Evolutionary conservation across 2,329 filamentous ascomycete genomes (phyloP).

Genomic region (Alternaria sp.): DNA sequence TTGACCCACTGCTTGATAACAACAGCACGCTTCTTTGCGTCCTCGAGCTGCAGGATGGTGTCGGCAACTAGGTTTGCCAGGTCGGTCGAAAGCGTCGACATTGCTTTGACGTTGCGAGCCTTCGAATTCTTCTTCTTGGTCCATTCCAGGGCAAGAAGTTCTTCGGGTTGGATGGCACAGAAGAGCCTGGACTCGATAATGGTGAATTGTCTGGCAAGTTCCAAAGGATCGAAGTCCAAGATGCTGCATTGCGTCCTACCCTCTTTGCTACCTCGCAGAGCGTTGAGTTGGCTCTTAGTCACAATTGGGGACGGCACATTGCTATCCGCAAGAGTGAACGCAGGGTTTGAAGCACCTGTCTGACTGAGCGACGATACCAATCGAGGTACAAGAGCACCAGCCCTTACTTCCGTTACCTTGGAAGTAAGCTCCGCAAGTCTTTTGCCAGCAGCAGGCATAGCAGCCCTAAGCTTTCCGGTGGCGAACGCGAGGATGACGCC

Average conservation of each 20-base stretch:
- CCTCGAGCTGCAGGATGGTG: slow-evolving; percentile 85
- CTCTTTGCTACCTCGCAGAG: slow-evolving; percentile 75
- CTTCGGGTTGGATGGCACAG: slow-evolving; percentile 88
- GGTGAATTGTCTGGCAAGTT: slow-evolving; percentile 90
- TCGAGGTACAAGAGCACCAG: slow-evolving; percentile 76
- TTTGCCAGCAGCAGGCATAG: slow-evolving; percentile 78
- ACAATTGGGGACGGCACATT: slow-evolving; percentile 73
- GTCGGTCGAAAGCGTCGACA: slow-evolving; percentile 91
- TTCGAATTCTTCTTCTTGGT: slow-evolving; percentile 82
- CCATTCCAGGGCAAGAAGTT: slow-evolving; percentile 91
- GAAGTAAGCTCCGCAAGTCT: slow-evolving; percentile 80
- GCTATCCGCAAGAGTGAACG: slow-evolving; percentile 73
- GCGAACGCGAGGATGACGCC: slow-evolving; percentile 81
- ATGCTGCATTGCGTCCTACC: slow-evolving; percentile 75
- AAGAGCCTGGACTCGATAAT: slow-evolving; percentile 91
- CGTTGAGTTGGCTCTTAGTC: slow-evolving; percentile 75
- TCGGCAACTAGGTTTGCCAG: slow-evolving; percentile 92
- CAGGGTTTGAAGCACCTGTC: slow-evolving; percentile 75
- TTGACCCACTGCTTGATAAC: slow-evolving; percentile 99
- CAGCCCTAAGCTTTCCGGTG: slow-evolving; percentile 68
- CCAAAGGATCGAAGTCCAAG: slow-evolving; percentile 87
- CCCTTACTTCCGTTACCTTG: slow-evolving; percentile 76
- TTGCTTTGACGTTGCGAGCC: slow-evolving; percentile 88
- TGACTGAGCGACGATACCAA: slow-evolving; percentile 87
- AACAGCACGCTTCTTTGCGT: slow-evolving; percentile 87